A percentile compares a stretch with the other conserved stretches of the same genome.
These are phyloP conservation scores for Termitomyces sp. DNA, from an alignment of 768 basidiomycete genomes.

Conservation along the genomic window DNA sequence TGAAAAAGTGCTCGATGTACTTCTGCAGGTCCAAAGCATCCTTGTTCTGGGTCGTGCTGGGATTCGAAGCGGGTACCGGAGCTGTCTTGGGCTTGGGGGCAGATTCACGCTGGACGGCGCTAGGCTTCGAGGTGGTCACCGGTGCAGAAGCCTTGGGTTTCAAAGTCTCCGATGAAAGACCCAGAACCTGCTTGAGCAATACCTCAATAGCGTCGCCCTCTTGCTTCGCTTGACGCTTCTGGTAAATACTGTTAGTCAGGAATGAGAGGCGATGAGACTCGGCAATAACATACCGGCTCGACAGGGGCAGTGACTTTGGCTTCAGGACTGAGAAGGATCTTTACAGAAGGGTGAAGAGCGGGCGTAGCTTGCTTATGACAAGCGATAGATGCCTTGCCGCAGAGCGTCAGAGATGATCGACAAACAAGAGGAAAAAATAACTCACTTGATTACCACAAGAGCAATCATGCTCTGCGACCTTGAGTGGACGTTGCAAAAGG, in stretches of 20 bases:
- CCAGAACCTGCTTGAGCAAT: background rate
- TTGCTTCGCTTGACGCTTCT: background rate
- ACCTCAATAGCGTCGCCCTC: background rate
- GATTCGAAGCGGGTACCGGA: background rate
- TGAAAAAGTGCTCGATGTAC: background rate
- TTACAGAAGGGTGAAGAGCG: background rate
- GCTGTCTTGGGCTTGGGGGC: background rate
- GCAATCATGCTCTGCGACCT: background rate
- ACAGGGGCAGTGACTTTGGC: background rate
- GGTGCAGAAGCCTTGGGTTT: background rate
- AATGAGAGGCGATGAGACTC: background rate
- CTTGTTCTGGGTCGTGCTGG: background rate
- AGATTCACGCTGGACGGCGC: too few relatives aligned
- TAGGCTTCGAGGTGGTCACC: background rate
- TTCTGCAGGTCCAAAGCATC: background rate
- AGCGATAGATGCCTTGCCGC: background rate
- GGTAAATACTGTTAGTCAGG: background rate
- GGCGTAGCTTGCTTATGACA: background rate
- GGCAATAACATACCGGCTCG: background rate
- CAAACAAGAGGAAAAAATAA: background rate
- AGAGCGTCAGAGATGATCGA: background rate
- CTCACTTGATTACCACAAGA: conserved; percentile 2
- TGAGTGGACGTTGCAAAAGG: background rate
- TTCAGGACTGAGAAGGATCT: background rate
- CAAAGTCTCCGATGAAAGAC: background rate